Evolutionary conservation across 2,329 filamentous ascomycete genomes (phyloP).

Genomic region (Sporothrix sp.): DNA sequence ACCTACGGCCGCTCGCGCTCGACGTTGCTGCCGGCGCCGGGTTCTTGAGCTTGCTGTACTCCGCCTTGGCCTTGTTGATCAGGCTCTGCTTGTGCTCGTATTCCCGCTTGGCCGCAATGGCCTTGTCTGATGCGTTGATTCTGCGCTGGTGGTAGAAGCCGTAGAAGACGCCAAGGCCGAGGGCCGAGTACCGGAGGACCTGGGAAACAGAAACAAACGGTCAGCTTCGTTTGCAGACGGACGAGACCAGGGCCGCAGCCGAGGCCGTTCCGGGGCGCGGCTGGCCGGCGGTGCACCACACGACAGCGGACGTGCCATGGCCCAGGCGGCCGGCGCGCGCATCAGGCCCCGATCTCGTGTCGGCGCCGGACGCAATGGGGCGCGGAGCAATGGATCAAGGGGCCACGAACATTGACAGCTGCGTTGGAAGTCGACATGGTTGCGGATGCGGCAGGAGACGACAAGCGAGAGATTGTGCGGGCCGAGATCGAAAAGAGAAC

Average conservation of each 20-base stretch:
- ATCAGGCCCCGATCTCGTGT: neutral
- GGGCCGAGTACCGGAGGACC: constrained; percentile 95
- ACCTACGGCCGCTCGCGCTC: constrained; percentile 25
- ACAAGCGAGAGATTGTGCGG: too few relatives aligned
- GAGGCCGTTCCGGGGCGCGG: neutral
- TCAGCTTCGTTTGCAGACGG: too few relatives aligned
- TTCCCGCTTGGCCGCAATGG: constrained; percentile 63
- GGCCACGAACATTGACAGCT: constrained; percentile 25
- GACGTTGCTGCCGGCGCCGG: constrained; percentile 26
- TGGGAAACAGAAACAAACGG: constrained; percentile 30
- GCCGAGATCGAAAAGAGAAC: neutral
- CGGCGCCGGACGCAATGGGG: neutral
- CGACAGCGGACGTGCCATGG: neutral
- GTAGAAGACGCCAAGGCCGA: constrained; percentile 87
- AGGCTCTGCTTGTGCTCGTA: constrained; percentile 85
- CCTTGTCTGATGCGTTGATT: constrained; percentile 62
- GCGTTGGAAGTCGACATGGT: constrained; percentile 24
- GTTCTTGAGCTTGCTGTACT: constrained; percentile 70
- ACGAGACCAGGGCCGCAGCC: neutral
- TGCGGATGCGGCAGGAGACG: neutral
- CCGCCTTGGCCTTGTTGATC: constrained; percentile 87
- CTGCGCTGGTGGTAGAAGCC: constrained; percentile 87
- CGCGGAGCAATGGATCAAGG: constrained; percentile 14
- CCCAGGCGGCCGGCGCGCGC: neutral
- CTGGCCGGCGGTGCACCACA: neutral